These are phyloP conservation scores for Escovopsis sp. DNA, from an alignment of 2,329 filamentous ascomycete genomes.

Conservation along the genomic window DNA sequence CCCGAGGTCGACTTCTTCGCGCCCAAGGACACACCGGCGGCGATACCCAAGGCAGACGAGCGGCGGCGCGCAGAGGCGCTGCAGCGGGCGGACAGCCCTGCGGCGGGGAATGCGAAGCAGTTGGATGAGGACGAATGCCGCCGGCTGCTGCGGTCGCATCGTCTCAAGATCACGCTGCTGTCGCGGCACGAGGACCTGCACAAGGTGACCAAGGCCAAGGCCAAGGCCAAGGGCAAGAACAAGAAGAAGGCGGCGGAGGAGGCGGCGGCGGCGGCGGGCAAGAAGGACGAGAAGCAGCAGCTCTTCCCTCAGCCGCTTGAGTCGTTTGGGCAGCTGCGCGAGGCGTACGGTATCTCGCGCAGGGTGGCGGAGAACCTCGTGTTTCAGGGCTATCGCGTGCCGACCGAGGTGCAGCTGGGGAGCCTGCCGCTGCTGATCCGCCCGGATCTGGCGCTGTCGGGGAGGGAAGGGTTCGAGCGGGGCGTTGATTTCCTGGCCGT, in stretches of 20 bases:
- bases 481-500: slow-evolving; percentile 68
- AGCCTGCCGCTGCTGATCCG: slow-evolving; percentile 65
- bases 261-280: slow-evolving; percentile 29
- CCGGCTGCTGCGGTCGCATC: slow-evolving; percentile 61
- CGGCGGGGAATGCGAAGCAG: slow-evolving; percentile 14
- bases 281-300: slow-evolving; percentile 41
- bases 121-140: slow-evolving; percentile 59
- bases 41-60: slow-evolving; percentile 16
- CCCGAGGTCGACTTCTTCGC: slow-evolving; percentile 47
- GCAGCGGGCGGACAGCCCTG: slow-evolving; percentile 16
- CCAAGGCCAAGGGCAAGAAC: slow-evolving; percentile 25
- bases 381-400: slow-evolving; percentile 71
- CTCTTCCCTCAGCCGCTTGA: slow-evolving; percentile 69
- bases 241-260: slow-evolving; percentile 37
- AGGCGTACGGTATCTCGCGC: slow-evolving; percentile 57
- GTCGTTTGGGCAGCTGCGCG: slow-evolving; percentile 59
- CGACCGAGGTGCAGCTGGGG: slow-evolving; percentile 88
- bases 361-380: slow-evolving; percentile 65
- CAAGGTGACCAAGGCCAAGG: slow-evolving; percentile 41
- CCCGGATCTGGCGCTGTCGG: slow-evolving; percentile 32
- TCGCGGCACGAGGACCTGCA: slow-evolving; percentile 30
- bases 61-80: slow-evolving; percentile 9
- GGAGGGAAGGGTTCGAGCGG: slow-evolving; percentile 17
- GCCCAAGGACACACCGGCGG: slow-evolving; percentile 22
- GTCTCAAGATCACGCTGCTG: slow-evolving; percentile 73